Percentiles rank a stretch among this genome's conserved stretches.
Evolutionary conservation across 805 yeast species (phyloP).

Genomic region (Isabelozyma gotoi): DNA sequence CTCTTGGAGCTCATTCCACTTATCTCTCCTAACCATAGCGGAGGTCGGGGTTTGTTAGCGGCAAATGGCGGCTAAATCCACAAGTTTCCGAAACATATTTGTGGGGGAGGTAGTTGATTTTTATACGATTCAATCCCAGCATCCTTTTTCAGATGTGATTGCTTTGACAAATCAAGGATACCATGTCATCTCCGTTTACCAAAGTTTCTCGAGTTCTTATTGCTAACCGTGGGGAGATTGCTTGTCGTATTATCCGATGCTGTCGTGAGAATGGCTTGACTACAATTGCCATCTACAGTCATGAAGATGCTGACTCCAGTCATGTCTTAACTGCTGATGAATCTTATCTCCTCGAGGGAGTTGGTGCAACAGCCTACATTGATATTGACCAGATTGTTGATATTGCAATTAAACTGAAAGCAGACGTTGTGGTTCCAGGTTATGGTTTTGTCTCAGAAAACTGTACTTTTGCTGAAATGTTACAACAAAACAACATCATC

Average conservation of each 20-base stretch:
- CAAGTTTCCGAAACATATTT: no score
- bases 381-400: slow-evolving; percentile 16
- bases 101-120: no score
- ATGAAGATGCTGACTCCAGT: slow-evolving; percentile 24
- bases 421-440: slow-evolving; percentile 90
- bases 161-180: no score
- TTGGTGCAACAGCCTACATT: slow-evolving; percentile 24
- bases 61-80: no score
- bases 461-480: slow-evolving; percentile 14
- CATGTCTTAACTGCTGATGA: slow-evolving; percentile 25
- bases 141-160: no score
- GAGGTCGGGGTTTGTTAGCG: no score
- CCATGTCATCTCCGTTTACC: background rate
- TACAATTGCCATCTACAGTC: slow-evolving; percentile 19
- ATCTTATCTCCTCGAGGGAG: slow-evolving; percentile 16
- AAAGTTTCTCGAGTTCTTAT: slow-evolving; percentile 14
- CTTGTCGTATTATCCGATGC: slow-evolving; percentile 17
- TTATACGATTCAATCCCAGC: no score
- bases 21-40: no score
- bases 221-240: slow-evolving; percentile 24
- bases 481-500: slow-evolving; percentile 11
- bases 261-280: slow-evolving; percentile 10
- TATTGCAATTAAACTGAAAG: slow-evolving; percentile 58
- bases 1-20: no score
- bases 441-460: slow-evolving; percentile 54